Base-by-base conservation (phyloP, 345 rosid genomes). In the Corchorus capsularis region DNA sequence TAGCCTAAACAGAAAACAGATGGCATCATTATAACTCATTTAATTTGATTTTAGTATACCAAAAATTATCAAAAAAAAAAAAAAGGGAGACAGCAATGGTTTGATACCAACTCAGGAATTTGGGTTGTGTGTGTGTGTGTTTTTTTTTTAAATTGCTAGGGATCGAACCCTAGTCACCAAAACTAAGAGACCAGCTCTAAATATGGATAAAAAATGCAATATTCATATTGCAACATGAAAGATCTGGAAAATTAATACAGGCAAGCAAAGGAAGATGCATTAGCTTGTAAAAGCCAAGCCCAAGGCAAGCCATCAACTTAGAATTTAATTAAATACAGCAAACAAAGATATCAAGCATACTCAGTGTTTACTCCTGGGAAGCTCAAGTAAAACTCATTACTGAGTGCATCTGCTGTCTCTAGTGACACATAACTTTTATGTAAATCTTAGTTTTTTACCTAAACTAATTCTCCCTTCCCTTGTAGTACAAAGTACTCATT, bases 1-100 rank as follows among this genome's bases (percentile, higher is more conserved):
- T 87, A 80, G 85, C 91, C 98, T 94, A 77, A 68, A 70, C 10
- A 49, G 72, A n/a, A 67, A 55, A 74, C 43, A 17, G 70, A 62
- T 6, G 4, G 45, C 43, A 46, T 9, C 32, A 32, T 49, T 34
- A 8, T 32, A 43, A 64, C 49, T 49, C 72, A 15, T 27, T 8
- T 13, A 19, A 67, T 47, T 22, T 3, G 4, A 22, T 15, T 69
- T 69, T 4, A 32, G 72, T 27, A 27, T 27, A 27, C 27, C 27
- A 27, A 27, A 27, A n/a, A n/a, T n/a, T n/a, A n/a, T n/a, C n/a
- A n/a, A 27, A 27, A 27, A 1, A 27, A 27, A 27, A 27, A 27
- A 27, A 1, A 49, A 13, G 35, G 22, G 22, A 50, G 45, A 32
- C 59, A 27, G 57, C 14, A 15, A 49, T 50, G 22, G 19, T 32